phyloP scores from a whole-genome alignment of 768 basidiomycete species.

The Daedalea quercina region DNA sequence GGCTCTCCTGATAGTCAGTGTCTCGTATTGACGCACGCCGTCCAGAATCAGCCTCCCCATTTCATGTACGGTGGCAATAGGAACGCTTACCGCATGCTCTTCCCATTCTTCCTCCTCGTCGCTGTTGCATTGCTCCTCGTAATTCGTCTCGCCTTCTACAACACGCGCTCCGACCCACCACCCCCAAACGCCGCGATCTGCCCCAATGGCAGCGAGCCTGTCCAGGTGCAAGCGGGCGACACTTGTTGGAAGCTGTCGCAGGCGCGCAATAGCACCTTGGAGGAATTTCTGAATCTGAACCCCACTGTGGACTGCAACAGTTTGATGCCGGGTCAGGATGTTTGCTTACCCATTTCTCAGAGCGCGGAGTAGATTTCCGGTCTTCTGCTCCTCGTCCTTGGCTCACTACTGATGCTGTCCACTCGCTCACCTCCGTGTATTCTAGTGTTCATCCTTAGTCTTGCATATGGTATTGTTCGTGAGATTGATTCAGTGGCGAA shows the following conservation, averaged over 20 bases:
- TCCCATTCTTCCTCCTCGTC: slow-evolving; percentile 69
- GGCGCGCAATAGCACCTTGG: slow-evolving; percentile 40
- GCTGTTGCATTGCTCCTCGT: slow-evolving; percentile 55
- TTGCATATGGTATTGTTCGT: no score
- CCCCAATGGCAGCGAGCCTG: slow-evolving; percentile 23
- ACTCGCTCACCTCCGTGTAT: no score
- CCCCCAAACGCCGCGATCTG: slow-evolving; percentile 18
- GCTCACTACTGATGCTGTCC: no score
- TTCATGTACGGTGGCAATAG: neutral
- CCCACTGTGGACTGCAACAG: slow-evolving; percentile 46
- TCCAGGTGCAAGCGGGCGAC: slow-evolving; percentile 52
- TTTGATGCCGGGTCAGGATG: slow-evolving; percentile 50
- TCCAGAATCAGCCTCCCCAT: neutral
- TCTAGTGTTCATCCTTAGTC: no score
- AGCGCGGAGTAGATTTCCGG: neutral
- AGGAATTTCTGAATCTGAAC: slow-evolving; percentile 47
- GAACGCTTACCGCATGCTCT: slow-evolving; percentile 49
- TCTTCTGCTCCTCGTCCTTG: neutral
- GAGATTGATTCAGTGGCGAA: no score
- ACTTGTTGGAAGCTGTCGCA: slow-evolving; percentile 60
- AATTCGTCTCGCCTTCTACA: slow-evolving; percentile 46
- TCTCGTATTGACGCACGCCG: neutral
- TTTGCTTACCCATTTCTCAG: slow-evolving; percentile 43
- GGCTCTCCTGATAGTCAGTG: neutral
- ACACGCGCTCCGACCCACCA: slow-evolving; percentile 30